Conservation (phyloP, 345 rosid genomes). For the Ceriops decandra region DNA sequence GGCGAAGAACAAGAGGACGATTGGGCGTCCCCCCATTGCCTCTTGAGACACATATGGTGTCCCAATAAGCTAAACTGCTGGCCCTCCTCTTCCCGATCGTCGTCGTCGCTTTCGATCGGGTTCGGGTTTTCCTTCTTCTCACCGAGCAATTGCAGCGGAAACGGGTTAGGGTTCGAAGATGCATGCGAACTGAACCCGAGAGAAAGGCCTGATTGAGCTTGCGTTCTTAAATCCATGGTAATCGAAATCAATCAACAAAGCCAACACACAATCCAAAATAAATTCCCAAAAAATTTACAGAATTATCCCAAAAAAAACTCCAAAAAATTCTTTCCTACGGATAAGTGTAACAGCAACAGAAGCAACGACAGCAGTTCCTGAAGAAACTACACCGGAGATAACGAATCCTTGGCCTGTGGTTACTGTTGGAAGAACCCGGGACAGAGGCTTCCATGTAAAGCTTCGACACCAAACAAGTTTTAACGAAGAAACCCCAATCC, state of each 20-base stretch:
- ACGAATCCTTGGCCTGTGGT: background rate
- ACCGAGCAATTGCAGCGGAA: constrained; percentile 47
- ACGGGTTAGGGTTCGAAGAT: constrained; percentile 17
- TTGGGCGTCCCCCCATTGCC: constrained; percentile 37
- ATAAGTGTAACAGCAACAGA: constrained; percentile 1
- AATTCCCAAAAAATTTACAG: background rate
- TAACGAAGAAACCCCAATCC: too few species aligned
- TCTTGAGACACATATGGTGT: constrained; percentile 55
- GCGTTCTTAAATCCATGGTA: constrained; percentile 31
- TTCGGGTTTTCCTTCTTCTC: constrained; percentile 18
- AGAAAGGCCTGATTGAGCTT: constrained; percentile 17
- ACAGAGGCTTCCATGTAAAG: background rate
- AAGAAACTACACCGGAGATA: background rate
- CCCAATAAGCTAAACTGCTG: constrained; percentile 64
- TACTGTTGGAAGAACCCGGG: background rate
- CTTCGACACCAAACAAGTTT: background rate
- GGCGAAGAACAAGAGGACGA: constrained; percentile 23
- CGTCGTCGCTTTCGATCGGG: background rate
- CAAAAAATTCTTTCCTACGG: background rate
- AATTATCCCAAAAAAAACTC: too few species aligned
- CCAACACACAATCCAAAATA: constrained; percentile 27
- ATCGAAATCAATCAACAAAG: constrained; percentile 21
- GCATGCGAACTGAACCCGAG: constrained; percentile 35
- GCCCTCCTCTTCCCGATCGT: constrained; percentile 32
- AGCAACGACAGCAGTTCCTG: background rate